Evolutionary conservation across 352 stramenopile species (phyloP).

Genomic region (Globisporangium canariense): DNA sequence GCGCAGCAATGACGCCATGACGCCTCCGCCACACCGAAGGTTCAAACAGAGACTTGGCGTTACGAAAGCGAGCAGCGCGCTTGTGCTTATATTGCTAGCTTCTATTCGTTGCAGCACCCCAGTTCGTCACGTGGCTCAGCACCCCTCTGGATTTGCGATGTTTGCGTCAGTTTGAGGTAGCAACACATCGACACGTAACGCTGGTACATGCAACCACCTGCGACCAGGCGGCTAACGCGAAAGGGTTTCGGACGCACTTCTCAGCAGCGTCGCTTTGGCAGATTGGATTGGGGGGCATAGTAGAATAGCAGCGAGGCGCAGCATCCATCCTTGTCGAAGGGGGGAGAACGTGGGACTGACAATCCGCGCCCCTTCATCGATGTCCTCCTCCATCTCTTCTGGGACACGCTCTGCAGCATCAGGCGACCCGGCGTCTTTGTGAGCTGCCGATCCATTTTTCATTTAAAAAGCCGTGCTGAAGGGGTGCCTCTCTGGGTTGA

Average conservation of each 20-base stretch:
- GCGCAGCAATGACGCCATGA: neutral
- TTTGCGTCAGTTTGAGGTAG: neutral
- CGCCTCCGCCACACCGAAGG: neutral
- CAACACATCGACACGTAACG: constrained; percentile 2
- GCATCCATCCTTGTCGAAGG: neutral
- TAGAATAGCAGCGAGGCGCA: no score
- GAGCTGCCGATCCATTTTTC: neutral
- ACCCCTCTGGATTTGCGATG: neutral
- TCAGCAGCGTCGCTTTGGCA: neutral
- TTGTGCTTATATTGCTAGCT: neutral
- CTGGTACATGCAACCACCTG: neutral
- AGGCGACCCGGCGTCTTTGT: neutral
- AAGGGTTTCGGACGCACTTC: neutral
- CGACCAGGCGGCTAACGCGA: neutral
- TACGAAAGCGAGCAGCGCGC: neutral
- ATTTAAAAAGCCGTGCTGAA: neutral
- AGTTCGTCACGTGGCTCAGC: neutral
- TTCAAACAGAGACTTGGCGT: neutral
- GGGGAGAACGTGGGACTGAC: neutral
- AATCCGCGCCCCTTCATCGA: neutral
- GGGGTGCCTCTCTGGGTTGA: neutral
- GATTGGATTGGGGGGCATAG: no score
- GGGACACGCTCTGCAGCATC: neutral
- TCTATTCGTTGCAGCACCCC: neutral
- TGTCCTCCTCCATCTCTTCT: neutral